Evolutionary conservation across 2,329 filamentous ascomycete genomes (phyloP), one percentile per base, ranked within the genome.

Genomic region (Talaromyces funiculosus): DNA sequence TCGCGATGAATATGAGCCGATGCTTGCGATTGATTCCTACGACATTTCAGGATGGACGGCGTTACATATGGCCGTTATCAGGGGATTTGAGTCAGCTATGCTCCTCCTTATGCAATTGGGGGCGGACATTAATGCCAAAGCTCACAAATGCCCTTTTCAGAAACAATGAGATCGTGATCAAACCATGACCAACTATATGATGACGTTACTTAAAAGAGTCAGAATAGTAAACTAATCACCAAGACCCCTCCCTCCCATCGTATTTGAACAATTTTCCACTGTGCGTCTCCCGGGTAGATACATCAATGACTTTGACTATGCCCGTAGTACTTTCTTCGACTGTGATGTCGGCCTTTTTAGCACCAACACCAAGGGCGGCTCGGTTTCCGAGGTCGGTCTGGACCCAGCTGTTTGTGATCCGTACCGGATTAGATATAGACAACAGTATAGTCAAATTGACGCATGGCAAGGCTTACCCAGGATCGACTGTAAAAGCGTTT

Each of bases 41-140:
- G 59, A 65, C 33, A 59, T 40, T 18, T 7, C 59, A 5, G 67
- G 67, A 0, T 67, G 64, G 60, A 70, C 67, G 6, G 59, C 69
- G 31, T 59, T 70, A 22, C 68, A 70, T 61, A 66, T 66, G 56
- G 68, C 68, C 18, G 60, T 66, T 12, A 64, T 67, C 29, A 62
- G 62, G 22, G 66, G 63, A 9, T 61, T 65, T 35, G 64, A 65
- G 57, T 59, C 63, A 14, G 63, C 67, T 35, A 66, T 71, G 33
- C 37, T 59, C 16, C 43, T 66, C 6, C 62, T 71, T 3, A 60
- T 71, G 14, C 51, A 66, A 33, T 45, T 35, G 16, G 68, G 67
- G 3, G 68, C 69, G 10, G 60, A 69, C 47, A 61, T 69, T n/a
- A 64, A 61, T 53, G 60, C 64, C 7, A 63, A 51, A 61, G 54